These are phyloP conservation scores for Clarireedia monteithiana DNA, from an alignment of 2,329 filamentous ascomycete species.

Conservation along the genomic window DNA sequence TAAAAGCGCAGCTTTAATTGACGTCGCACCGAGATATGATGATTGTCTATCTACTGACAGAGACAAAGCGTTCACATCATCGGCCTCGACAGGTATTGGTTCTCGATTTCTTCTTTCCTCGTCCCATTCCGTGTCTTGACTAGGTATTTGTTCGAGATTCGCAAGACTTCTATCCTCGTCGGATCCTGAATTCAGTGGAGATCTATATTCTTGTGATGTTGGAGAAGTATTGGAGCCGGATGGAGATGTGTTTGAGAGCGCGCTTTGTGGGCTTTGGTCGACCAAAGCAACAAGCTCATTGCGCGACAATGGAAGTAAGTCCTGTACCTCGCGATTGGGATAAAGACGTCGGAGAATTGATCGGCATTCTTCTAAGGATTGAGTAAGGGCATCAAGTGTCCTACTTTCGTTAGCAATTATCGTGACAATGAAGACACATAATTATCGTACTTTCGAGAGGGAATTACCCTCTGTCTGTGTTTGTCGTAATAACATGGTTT, in stretches of 20 bases:
- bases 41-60: constrained; percentile 48
- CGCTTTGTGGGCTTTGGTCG: constrained; percentile 33
- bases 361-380: constrained; percentile 58
- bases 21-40: constrained; percentile 66
- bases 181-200: constrained; percentile 41
- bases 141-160: constrained; percentile 61
- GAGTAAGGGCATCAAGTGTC: constrained; percentile 55
- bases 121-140: constrained; percentile 57
- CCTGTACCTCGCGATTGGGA: constrained; percentile 46
- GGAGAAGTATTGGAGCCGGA: constrained; percentile 47
- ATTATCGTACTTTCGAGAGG: constrained; percentile 61
- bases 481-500: constrained; percentile 77
- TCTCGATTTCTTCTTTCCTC: constrained; percentile 51
- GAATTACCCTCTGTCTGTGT: constrained; percentile 67
- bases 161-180: constrained; percentile 38
- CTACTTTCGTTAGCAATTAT: constrained; percentile 28
- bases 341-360: constrained; percentile 55
- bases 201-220: constrained; percentile 40
- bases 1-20: constrained; percentile 65
- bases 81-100: constrained; percentile 54
- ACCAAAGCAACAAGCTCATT: constrained; percentile 52
- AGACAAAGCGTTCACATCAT: constrained; percentile 65
- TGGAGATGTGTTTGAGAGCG: constrained; percentile 38
- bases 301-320: constrained; percentile 46
- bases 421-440: constrained; percentile 6